Conservation (phyloP, 768 basidiomycete species). For the Phylloporus arenicola region DNA sequence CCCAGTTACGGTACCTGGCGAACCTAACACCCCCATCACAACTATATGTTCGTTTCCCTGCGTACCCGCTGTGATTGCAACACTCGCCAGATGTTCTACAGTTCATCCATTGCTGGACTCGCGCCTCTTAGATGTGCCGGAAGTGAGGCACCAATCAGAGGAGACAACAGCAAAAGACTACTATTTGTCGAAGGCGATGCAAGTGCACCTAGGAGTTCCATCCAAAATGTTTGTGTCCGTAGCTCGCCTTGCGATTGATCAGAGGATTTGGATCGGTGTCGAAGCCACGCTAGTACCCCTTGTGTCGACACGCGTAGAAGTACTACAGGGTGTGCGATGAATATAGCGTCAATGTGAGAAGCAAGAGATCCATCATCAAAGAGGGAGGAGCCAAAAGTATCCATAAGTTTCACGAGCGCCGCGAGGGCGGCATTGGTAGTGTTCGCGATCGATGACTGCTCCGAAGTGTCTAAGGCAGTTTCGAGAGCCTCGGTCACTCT, state of each 20-base stretch:
- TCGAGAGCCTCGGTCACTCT: slow-evolving; percentile 25
- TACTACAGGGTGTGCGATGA: slow-evolving; percentile 33
- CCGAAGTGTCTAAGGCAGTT: slow-evolving; percentile 5
- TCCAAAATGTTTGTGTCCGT: slow-evolving; percentile 19
- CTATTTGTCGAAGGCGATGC: slow-evolving; percentile 27
- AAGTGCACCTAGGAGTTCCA: slow-evolving; percentile 38
- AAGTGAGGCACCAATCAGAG: slow-evolving; percentile 34
- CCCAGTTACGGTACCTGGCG: slow-evolving; percentile 11
- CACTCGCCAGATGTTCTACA: slow-evolving; percentile 27
- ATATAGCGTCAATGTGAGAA: slow-evolving; percentile 40
- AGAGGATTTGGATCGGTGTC: slow-evolving; percentile 12
- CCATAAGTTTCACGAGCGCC: slow-evolving; percentile 38
- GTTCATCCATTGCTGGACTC: slow-evolving; percentile 40
- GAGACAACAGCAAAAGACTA: slow-evolving; percentile 39
- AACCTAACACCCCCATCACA: slow-evolving; percentile 11
- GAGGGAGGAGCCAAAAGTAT: slow-evolving; percentile 47
- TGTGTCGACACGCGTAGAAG: slow-evolving; percentile 39
- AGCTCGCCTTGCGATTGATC: slow-evolving; percentile 4
- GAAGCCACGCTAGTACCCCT: slow-evolving; percentile 50
- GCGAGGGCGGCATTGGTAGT: slow-evolving; percentile 21
- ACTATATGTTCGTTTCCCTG: not conserved
- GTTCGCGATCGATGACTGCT: not conserved
- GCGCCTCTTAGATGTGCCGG: slow-evolving; percentile 43
- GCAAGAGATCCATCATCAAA: slow-evolving; percentile 42
- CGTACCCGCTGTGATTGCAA: not conserved